phyloP scores from a whole-genome alignment of 345 rosid species.

The Hypericum perforatum region DNA sequence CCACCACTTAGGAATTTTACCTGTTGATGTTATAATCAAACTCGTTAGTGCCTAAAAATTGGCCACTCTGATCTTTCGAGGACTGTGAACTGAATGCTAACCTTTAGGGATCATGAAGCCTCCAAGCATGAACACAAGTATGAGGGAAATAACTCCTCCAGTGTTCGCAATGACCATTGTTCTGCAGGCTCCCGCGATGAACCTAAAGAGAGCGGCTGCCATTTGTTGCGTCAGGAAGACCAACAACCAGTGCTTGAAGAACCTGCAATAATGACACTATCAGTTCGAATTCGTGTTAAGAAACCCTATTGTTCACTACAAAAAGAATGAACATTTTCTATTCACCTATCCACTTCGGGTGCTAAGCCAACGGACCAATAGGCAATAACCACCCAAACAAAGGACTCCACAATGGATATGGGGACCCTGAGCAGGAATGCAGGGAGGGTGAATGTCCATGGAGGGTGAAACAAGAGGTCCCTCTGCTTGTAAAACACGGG shows the following conservation, averaged over 20 bases:
- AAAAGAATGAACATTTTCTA: neutral
- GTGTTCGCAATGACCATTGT: constrained; percentile 76
- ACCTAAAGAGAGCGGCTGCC: constrained; percentile 67
- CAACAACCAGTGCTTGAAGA: constrained; percentile 64
- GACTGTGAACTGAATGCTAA: constrained; percentile 15
- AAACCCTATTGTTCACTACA: too few species aligned
- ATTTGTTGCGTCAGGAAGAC: constrained; percentile 68
- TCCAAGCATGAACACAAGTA: constrained; percentile 70
- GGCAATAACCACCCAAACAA: constrained; percentile 51
- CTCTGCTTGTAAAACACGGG: constrained; percentile 91
- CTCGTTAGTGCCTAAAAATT: constrained; percentile 69
- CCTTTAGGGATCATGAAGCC: constrained; percentile 64
- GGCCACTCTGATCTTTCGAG: constrained; percentile 66
- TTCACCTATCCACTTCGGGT: constrained; percentile 64
- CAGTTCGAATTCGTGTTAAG: too few species aligned
- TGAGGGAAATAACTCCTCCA: constrained; percentile 59
- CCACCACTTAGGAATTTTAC: constrained; percentile 74
- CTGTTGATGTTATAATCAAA: constrained; percentile 31
- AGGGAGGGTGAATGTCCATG: constrained; percentile 77
- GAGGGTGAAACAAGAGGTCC: constrained; percentile 71
- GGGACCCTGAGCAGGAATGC: constrained; percentile 58
- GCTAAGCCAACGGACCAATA: constrained; percentile 66
- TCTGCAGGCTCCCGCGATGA: constrained; percentile 61
- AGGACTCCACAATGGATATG: constrained; percentile 55
- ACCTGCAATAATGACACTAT: constrained; percentile 30